These are phyloP conservation scores for Cercospora sojina DNA, from an alignment of 2,329 filamentous ascomycete genomes.

Conservation along the genomic window DNA sequence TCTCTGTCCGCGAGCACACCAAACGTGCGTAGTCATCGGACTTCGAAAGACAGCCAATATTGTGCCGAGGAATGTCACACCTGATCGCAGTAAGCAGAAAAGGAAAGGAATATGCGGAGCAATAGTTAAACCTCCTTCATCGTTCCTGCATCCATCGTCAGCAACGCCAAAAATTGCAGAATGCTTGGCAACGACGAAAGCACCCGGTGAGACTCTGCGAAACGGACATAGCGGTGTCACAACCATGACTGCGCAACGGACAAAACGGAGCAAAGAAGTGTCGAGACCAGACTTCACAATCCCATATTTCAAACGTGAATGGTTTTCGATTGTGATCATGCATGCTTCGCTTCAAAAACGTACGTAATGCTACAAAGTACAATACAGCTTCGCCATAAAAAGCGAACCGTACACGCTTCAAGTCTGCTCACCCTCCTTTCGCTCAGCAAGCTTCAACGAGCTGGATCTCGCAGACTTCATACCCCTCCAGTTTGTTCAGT, in stretches of 20 bases:
- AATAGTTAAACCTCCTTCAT: not conserved
- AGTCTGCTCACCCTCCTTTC: not conserved
- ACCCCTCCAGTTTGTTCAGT: not conserved
- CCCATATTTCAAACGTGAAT: no score
- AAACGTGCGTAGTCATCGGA: not conserved
- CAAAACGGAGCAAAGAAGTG: no score
- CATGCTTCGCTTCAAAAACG: constrained; percentile 8
- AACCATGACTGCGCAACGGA: no score
- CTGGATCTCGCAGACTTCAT: not conserved
- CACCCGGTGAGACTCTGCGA: no score
- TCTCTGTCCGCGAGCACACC: not conserved
- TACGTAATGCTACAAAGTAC: constrained; percentile 11
- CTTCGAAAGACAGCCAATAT: not conserved
- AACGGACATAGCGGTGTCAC: not conserved
- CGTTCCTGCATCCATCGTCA: not conserved
- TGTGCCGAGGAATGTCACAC: not conserved
- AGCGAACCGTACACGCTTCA: not conserved
- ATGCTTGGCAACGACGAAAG: no score
- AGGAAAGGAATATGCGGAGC: not conserved
- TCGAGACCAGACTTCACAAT: no score
- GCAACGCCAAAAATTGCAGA: not conserved
- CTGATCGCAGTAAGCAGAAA: not conserved
- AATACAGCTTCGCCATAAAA: not conserved
- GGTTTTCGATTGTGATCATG: no score
- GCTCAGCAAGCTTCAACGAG: not conserved